These are phyloP conservation scores for Rubia yunnanensis DNA, from an alignment of 257 asterid species.

Conservation along the genomic window DNA sequence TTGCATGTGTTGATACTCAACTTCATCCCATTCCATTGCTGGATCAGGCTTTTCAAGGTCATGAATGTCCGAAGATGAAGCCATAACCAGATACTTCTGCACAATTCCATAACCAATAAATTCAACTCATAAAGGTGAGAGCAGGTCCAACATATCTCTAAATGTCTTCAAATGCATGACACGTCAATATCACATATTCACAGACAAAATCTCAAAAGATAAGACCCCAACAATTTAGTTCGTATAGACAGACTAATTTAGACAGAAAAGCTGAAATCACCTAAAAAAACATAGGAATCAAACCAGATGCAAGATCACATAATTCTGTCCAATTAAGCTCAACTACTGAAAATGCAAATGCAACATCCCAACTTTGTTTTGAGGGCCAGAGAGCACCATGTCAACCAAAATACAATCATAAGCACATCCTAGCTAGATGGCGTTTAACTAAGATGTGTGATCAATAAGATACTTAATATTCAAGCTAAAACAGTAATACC, in stretches of 20 bases:
- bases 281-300: neutral
- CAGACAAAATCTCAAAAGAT: too few relatives aligned
- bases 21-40: conserved; percentile 61
- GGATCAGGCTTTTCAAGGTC: conserved; percentile 17
- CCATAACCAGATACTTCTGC: conserved; percentile 23
- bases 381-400: neutral
- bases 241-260: too few relatives aligned
- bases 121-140: neutral
- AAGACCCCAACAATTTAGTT: neutral
- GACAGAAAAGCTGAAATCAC: neutral
- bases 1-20: too few relatives aligned
- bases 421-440: too few relatives aligned
- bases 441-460: too few relatives aligned
- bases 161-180: too few relatives aligned
- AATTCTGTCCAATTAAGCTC: neutral
- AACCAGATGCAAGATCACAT: neutral
- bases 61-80: conserved; percentile 26
- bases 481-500: too few relatives aligned
- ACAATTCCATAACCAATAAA: neutral
- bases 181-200: too few relatives aligned
- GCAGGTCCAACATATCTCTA: too few relatives aligned
- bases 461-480: too few relatives aligned
- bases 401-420: neutral
- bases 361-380: neutral
- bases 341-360: too few relatives aligned